Evolutionary conservation across 2,329 filamentous ascomycete species (phyloP).

Genomic region (Hypocreales sp.): DNA sequence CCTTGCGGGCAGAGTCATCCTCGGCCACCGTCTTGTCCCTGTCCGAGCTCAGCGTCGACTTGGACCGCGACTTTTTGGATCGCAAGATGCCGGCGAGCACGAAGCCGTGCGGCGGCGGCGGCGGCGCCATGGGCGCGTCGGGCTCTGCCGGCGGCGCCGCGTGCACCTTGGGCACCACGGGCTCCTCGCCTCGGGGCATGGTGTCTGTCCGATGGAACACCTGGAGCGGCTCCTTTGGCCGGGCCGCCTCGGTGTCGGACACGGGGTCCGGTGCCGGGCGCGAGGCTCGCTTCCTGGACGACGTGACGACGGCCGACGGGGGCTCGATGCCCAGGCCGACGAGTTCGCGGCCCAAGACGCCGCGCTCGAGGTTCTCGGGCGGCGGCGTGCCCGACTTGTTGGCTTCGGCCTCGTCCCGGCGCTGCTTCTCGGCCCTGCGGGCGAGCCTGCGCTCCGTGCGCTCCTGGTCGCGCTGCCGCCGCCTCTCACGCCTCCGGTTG

Average conservation of each 20-base stretch:
- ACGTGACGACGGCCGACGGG: constrained; percentile 38
- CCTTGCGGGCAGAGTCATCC: constrained; percentile 33
- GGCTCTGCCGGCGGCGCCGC: constrained; percentile 1
- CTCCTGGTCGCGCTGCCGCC: constrained; percentile 51
- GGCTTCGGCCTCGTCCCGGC: constrained; percentile 39
- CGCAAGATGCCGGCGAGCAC: constrained; percentile 23
- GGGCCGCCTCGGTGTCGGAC: constrained; percentile 7
- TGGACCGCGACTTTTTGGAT: constrained; percentile 31
- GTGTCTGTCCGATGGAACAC: constrained; percentile 16
- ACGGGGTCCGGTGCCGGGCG: constrained; percentile 9
- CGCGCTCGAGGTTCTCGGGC: constrained; percentile 41
- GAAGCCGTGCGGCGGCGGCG: constrained; percentile 9
- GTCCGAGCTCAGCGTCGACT: constrained; percentile 28
- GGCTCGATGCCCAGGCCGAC: constrained; percentile 41
- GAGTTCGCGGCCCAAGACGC: constrained; percentile 42
- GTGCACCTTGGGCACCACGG: not conserved
- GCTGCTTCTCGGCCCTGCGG: constrained; percentile 51
- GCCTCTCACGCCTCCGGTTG: constrained; percentile 61
- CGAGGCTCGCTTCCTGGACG: constrained; percentile 30
- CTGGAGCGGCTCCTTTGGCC: constrained; percentile 9
- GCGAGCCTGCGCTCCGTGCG: constrained; percentile 49
- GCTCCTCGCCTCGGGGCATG: constrained; percentile 1
- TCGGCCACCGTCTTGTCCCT: constrained; percentile 28
- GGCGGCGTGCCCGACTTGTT: constrained; percentile 32
- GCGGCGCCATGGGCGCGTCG: constrained; percentile 9